These are phyloP conservation scores for Saccharum spontaneum DNA, from an alignment of 176 grass and related monocot species.

Conservation along the genomic window DNA sequence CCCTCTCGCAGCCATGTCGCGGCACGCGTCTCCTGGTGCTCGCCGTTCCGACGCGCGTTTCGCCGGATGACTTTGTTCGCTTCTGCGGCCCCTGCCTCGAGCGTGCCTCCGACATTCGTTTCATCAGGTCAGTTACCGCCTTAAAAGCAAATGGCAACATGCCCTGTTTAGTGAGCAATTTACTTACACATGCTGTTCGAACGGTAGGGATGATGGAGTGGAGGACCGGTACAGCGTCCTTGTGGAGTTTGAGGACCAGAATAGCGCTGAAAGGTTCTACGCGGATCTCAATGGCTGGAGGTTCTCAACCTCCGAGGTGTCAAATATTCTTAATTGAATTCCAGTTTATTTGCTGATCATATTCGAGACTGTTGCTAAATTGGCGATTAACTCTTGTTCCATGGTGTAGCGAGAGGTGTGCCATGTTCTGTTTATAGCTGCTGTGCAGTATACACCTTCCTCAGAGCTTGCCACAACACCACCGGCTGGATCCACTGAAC, in stretches of 20 bases:
- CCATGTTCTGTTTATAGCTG: constrained; percentile 74
- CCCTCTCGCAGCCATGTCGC: constrained; percentile 41
- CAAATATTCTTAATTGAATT: background rate
- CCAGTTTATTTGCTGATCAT: constrained; percentile 18
- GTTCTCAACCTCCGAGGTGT: constrained; percentile 77
- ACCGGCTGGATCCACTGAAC: constrained; percentile 69
- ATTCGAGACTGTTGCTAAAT: constrained; percentile 7
- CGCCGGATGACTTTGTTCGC: constrained; percentile 79
- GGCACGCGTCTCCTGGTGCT: constrained; percentile 72
- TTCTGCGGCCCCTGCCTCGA: constrained; percentile 81
- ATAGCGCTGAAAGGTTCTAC: constrained; percentile 74
- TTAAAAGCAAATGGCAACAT: background rate
- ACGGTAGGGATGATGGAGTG: constrained; percentile 50
- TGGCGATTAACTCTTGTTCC: background rate
- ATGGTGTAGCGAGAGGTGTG: constrained; percentile 80
- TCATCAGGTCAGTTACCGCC: constrained; percentile 59
- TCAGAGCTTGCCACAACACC: constrained; percentile 55
- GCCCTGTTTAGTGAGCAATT: background rate
- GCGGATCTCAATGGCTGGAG: constrained; percentile 94
- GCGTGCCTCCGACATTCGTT: constrained; percentile 46
- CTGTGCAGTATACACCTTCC: constrained; percentile 70
- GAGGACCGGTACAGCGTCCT: constrained; percentile 94
- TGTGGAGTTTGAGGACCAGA: constrained; percentile 89
- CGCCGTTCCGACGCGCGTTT: constrained; percentile 62
- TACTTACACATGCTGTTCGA: background rate